These are phyloP conservation scores for Chlamydomonas sphaeroides DNA, from an alignment of 139 green algal species.

Conservation along the genomic window DNA sequence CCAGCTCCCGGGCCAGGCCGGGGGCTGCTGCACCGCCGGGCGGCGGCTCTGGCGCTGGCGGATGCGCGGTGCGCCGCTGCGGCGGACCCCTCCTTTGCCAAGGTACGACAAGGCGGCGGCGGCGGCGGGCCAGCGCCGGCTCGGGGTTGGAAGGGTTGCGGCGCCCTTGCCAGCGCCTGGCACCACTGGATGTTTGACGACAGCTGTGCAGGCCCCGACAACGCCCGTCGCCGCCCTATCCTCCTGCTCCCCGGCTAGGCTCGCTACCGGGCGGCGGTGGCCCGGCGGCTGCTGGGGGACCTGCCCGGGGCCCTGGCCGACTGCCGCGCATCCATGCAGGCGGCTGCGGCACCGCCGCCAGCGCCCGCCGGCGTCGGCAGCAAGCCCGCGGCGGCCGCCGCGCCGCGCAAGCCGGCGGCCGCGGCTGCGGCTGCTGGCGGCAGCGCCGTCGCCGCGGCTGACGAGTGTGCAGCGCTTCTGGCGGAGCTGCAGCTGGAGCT, in stretches of 20 bases:
- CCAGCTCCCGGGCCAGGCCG: too few species aligned
- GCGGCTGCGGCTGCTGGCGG: not conserved
- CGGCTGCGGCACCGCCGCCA: not conserved
- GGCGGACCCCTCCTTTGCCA: conserved; percentile 21
- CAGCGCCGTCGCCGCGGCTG: too few species aligned
- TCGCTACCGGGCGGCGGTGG: conserved; percentile 36
- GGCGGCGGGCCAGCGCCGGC: too few species aligned
- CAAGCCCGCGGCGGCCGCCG: not conserved
- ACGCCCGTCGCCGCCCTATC: too few species aligned
- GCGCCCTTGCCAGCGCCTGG: too few species aligned
- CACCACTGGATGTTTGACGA: too few species aligned
- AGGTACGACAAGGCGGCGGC: not conserved
- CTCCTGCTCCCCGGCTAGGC: conserved; percentile 29
- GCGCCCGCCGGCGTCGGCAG: not conserved
- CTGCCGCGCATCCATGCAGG: not conserved
- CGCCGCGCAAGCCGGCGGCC: too few species aligned
- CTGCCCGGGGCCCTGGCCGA: conserved; percentile 8
- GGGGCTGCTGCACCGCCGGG: too few species aligned
- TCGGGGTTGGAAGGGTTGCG: too few species aligned
- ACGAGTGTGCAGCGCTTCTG: too few species aligned
- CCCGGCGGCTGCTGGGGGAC: conserved; percentile 8
- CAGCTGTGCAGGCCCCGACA: too few species aligned
- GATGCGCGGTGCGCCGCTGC: not conserved
- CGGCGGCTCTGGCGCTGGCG: not conserved
- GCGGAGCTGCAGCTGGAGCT: conserved; percentile 12